Base-by-base conservation (phyloP, 768 basidiomycete genomes). In the Lentinula edodes region DNA sequence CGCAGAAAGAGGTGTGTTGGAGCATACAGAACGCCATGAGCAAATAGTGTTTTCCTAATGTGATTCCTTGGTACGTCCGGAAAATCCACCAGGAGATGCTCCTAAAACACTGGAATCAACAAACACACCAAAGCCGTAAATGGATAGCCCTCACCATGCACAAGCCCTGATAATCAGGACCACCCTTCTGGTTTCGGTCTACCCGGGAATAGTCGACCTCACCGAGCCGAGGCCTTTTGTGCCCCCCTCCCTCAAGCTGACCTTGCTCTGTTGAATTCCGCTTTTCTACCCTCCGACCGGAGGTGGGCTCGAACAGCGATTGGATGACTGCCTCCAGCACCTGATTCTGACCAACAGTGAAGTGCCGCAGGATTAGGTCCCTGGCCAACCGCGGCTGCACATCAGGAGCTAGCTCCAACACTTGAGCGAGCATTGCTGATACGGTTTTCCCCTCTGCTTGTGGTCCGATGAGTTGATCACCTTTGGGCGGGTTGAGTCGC, bases 381-480 rank as follows among this genome's bases (percentile, higher is more conserved):
- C 76, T 68, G 13, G 80, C 80, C 64, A 90, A 79, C 3, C 77
- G 73, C 2, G 54, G 62, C 9, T 55, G 36, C 6, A 61, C 60
- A 50, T 57, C 65, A 0, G 86, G 83, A 20, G 81, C 77, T 20
- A 90, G 87, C 65, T 91, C 88, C 39, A 88, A 74, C 35, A 90
- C 77, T 45, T 77, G 83, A 1, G 81, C 78, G 34, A 87, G 61
- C 63, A 58, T 61, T 60, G 64, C 36, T 15, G 62, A 38, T n/a
- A 48, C 10, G 43, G 41, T 28, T 35, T 60, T 0, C 4, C 43
- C 3, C 16, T 39, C 56, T 15, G 36, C 51, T 12, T 46, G 67
- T 64, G 39, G 57, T 50, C 15, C 64, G 62, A 38, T 15, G 43
- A 15, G 23, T 20, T 52, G 23, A 9, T 15, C 43, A 53, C 45